Evolutionary conservation across 768 basidiomycete species (phyloP).

Genomic region (Kwoniella dendrophila): DNA sequence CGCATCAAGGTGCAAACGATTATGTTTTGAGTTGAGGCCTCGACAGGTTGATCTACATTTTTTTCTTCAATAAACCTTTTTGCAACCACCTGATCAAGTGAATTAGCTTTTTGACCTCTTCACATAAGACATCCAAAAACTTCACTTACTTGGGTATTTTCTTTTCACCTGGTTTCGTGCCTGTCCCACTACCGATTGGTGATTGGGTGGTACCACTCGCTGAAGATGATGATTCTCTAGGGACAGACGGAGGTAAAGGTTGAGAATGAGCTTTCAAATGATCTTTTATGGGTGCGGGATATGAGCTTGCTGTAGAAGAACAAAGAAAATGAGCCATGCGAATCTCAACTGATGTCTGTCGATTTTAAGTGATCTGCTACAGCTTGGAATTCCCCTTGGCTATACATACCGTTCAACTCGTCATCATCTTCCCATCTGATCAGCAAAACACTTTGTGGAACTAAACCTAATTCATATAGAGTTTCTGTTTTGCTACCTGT

Average conservation of each 20-base stretch:
- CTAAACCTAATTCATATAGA: slow-evolving; percentile 48
- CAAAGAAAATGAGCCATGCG: no score
- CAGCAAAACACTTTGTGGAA: slow-evolving; percentile 53
- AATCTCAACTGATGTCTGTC: background rate
- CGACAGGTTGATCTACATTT: slow-evolving; percentile 7
- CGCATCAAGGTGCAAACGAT: background rate
- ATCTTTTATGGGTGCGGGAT: slow-evolving; percentile 46
- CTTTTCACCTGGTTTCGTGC: slow-evolving; percentile 44
- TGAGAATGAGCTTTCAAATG: slow-evolving; percentile 43
- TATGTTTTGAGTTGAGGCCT: background rate
- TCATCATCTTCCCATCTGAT: slow-evolving; percentile 54
- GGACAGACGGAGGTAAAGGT: slow-evolving; percentile 40
- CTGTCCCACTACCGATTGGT: slow-evolving; percentile 5
- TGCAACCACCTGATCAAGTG: slow-evolving; percentile 36
- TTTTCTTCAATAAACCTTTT: slow-evolving; percentile 48
- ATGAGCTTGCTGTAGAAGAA: slow-evolving; percentile 34
- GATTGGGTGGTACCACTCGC: background rate
- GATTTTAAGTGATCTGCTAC: background rate
- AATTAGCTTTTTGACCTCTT: background rate
- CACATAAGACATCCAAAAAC: background rate
- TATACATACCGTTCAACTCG: slow-evolving; percentile 50
- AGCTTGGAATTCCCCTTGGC: background rate
- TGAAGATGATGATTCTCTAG: slow-evolving; percentile 14
- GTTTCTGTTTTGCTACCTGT: slow-evolving; percentile 46
- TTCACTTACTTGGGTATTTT: slow-evolving; percentile 56